phyloP scores from a whole-genome alignment of 768 basidiomycete species.

The Coprinopsis sp. region DNA sequence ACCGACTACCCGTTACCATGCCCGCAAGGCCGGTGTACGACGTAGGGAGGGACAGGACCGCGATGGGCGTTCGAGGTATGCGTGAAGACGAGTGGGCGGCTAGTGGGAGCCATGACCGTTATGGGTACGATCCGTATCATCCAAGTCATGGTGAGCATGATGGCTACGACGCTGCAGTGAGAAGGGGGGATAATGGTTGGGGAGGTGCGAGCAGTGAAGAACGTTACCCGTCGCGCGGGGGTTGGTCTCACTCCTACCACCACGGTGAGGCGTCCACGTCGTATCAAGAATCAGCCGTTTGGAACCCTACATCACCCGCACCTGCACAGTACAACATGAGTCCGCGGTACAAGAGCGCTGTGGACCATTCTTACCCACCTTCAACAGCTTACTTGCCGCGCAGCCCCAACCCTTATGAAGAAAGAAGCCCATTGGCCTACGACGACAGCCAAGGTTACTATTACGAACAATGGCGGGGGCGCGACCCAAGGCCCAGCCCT shows the following conservation, averaged over 20 bases:
- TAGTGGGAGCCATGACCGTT: constrained; percentile 43
- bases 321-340: constrained; percentile 35
- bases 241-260: constrained; percentile 49
- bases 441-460: constrained; percentile 25
- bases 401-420: constrained; percentile 1
- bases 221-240: constrained; percentile 38
- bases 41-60: constrained; percentile 51
- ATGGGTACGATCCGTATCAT: constrained; percentile 47
- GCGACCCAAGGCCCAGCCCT: constrained; percentile 20
- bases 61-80: constrained; percentile 47
- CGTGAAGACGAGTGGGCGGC: constrained; percentile 52
- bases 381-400: constrained; percentile 1
- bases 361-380: constrained; percentile 2
- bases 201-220: constrained; percentile 36
- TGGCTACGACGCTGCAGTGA: constrained; percentile 39
- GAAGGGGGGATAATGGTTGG: constrained; percentile 46
- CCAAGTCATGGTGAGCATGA: constrained; percentile 48
- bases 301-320: constrained; percentile 28
- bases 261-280: constrained; percentile 38
- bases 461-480: constrained; percentile 28
- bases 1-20: constrained; percentile 40
- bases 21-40: constrained; percentile 41
- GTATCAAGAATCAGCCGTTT: constrained; percentile 44
- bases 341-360: neutral
- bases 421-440: neutral